Conservation (phyloP, 2,329 filamentous ascomycete genomes). For the Thelonectria blattea region DNA sequence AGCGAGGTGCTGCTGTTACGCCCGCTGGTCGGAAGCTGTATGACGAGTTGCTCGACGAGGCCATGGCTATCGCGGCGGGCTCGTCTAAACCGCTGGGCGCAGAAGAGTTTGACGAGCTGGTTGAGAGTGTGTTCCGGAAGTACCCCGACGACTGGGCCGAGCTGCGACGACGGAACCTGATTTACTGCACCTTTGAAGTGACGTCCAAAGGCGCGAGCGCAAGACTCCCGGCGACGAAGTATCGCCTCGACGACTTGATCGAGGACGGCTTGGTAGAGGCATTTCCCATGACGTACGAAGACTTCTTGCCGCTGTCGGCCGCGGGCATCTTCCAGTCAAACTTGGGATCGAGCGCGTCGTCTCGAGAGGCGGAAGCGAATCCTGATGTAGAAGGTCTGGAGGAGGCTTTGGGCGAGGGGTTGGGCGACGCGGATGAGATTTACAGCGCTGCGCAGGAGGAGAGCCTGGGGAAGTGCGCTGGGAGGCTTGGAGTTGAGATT, state of each 20-base stretch:
- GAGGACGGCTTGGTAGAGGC: conserved; percentile 43
- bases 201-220: conserved; percentile 25
- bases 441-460: conserved; percentile 20
- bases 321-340: conserved; percentile 58
- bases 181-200: conserved; percentile 44
- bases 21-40: conserved; percentile 51
- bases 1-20: conserved; percentile 57
- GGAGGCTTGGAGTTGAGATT: conserved; percentile 16
- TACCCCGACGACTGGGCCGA: conserved; percentile 50
- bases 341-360: conserved; percentile 25
- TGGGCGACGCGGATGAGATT: conserved; percentile 25
- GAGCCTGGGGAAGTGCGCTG: conserved; percentile 36
- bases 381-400: conserved; percentile 24
- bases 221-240: neutral
- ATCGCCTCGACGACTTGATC: conserved; percentile 42
- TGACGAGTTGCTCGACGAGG: conserved; percentile 46
- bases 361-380: neutral
- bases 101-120: conserved; percentile 27
- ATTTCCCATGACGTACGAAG: conserved; percentile 57
- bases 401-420: conserved; percentile 6
- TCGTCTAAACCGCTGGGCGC: neutral
- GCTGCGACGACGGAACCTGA: conserved; percentile 43
- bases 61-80: conserved; percentile 29
- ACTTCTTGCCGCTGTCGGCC: conserved; percentile 58
- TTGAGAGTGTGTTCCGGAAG: conserved; percentile 39